These are phyloP conservation scores for Pulveroboletus sp. DNA, from an alignment of 768 basidiomycete genomes.

Conservation along the genomic window DNA sequence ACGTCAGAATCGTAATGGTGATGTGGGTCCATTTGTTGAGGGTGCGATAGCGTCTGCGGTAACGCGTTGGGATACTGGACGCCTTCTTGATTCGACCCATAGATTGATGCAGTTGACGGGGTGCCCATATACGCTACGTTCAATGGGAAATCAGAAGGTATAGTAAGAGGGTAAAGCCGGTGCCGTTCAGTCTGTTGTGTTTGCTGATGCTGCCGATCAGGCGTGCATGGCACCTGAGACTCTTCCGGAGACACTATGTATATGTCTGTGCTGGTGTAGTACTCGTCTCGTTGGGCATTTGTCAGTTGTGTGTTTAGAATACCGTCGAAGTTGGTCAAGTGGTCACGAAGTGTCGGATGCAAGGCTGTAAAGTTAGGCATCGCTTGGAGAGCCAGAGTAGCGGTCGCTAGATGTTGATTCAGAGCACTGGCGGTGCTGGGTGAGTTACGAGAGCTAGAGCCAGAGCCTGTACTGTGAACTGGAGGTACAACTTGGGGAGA, in stretches of 20 bases:
- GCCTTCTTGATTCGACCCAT: conserved; percentile 1
- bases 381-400: conserved; percentile 25
- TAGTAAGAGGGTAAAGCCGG: conserved; percentile 20
- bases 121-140: background rate
- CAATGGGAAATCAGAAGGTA: conserved; percentile 17
- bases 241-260: conserved; percentile 11
- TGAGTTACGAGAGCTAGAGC: background rate
- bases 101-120: conserved; percentile 3
- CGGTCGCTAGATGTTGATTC: conserved; percentile 27
- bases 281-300: conserved; percentile 28
- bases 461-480: background rate
- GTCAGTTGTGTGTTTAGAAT: conserved; percentile 48
- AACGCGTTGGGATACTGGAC: conserved; percentile 2
- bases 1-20: conserved; percentile 13
- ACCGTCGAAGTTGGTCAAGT: conserved; percentile 53
- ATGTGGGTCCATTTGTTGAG: conserved; percentile 1
- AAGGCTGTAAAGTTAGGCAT: conserved; percentile 37
- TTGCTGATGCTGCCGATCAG: background rate
- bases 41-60: conserved; percentile 5
- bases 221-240: background rate
- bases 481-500: conserved; percentile 18
- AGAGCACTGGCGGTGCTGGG: conserved; percentile 22
- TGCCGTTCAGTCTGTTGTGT: conserved; percentile 18
- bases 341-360: conserved; percentile 53
- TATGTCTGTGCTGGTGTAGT: conserved; percentile 19